phyloP scores from a whole-genome alignment of 1,284 basidiomycete genomes.

The Melanopsichium pennsylvanicum region DNA sequence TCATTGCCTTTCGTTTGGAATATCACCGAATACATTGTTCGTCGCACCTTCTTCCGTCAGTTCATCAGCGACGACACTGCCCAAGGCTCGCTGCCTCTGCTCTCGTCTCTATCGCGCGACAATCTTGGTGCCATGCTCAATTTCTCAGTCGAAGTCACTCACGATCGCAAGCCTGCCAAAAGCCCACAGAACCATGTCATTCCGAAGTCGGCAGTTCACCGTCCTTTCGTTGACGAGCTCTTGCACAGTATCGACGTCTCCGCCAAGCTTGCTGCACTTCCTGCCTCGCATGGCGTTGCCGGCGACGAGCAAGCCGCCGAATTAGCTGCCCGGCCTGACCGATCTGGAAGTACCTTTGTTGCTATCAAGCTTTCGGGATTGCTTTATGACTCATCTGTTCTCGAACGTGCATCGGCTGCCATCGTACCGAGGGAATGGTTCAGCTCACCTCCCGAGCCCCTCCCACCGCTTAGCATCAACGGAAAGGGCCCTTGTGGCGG shows the following conservation, averaged over 20 bases:
- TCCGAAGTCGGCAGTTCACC: constrained; percentile 29
- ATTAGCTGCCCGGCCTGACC: constrained; percentile 32
- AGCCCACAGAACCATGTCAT: constrained; percentile 69
- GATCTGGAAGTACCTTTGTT: constrained; percentile 52
- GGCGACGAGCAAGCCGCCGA: constrained; percentile 26
- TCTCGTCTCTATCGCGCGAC: constrained; percentile 70
- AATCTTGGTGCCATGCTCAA: constrained; percentile 82
- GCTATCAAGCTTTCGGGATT: constrained; percentile 61
- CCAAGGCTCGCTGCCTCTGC: constrained; percentile 74
- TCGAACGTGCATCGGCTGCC: constrained; percentile 53
- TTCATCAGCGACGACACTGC: constrained; percentile 89
- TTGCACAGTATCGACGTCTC: constrained; percentile 51
- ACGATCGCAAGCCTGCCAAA: constrained; percentile 69
- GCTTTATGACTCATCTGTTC: constrained; percentile 47
- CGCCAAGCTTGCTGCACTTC: constrained; percentile 33
- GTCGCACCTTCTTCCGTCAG: constrained; percentile 85
- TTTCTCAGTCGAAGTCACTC: constrained; percentile 84
- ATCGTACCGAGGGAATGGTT: constrained; percentile 57
- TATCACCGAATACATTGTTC: constrained; percentile 76
- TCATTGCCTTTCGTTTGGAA: constrained; percentile 75
- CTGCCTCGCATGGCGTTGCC: constrained; percentile 27
- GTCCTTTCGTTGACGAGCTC: constrained; percentile 46
- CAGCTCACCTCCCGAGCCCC: constrained; percentile 48
- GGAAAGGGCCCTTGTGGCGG: constrained; percentile 48
- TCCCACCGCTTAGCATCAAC: constrained; percentile 46